Base-by-base conservation (phyloP, 2,329 filamentous ascomycete genomes). In the Colletotrichum sp. region DNA sequence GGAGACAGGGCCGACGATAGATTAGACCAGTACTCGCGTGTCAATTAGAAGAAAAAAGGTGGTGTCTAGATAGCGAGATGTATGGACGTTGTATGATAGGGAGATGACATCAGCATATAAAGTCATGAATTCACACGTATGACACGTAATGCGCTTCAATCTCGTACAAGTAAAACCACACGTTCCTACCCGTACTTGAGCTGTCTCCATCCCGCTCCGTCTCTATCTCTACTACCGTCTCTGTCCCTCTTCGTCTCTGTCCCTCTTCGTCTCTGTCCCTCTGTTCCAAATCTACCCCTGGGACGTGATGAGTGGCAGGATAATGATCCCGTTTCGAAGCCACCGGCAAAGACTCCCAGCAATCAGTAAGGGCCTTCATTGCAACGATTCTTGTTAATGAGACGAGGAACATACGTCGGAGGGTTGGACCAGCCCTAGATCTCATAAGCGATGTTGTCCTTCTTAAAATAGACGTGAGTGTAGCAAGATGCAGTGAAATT, bases 1-100 rank as follows among this genome's bases (percentile, higher is more conserved):
- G 88, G 88, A 82, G 85, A 65, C 79, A 84, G 65, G 85, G 85
- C 43, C 81, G 83, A 78, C 76, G 67, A 66, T 73, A 76, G 65
- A 73, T 38, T 75, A 43, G 16, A 75, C 34, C 34, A 61, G 56
- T 34, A 15, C 8, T 48, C n/a, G n/a, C 6, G 18, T 62, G 58
- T 34, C n/a, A 21, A 36, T 15, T 30, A 60, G 9, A 60, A 62
- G 58, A 62, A 52, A 52, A 48, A 24, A 0, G 43, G n/a, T 8
- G 43, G 0, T 52, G 43, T 52, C 43, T 52, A 52, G 43, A 52
- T 52, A 52, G 43, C 43, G 43, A 52, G 43, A 52, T 52, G 43
- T 52, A 52, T 21, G n/a, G 43, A 52, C 43, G 43, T 48, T 52
- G 43, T 52, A 52, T 52, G 43, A 52, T 52, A 52, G 43, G n/a